These are phyloP conservation scores for Scytalidium sp. DNA, from an alignment of 2,329 filamentous ascomycete genomes.

Conservation along the genomic window DNA sequence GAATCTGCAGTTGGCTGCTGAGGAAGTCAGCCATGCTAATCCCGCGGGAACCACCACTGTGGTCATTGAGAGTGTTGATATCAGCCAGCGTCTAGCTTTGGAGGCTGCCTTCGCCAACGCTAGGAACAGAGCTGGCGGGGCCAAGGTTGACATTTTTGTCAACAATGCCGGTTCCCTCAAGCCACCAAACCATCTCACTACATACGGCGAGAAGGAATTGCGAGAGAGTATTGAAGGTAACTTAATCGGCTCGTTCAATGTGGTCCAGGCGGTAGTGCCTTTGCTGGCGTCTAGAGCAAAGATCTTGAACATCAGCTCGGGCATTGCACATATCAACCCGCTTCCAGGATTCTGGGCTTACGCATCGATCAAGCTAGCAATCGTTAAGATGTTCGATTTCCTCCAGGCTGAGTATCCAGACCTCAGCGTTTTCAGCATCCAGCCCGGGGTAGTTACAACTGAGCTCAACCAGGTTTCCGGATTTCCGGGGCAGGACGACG, in stretches of 20 bases:
- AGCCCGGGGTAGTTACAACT: constrained; percentile 39
- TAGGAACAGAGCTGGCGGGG: neutral
- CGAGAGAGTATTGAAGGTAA: neutral
- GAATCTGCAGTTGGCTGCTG: constrained; percentile 2
- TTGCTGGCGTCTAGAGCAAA: constrained; percentile 3
- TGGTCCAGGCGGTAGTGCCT: neutral
- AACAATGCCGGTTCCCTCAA: constrained; percentile 1
- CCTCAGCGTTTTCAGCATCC: constrained; percentile 34
- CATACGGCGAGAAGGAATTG: constrained; percentile 1
- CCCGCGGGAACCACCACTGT: neutral
- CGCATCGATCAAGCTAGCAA: constrained; percentile 31
- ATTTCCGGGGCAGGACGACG: constrained; percentile 2
- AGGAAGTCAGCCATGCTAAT: neutral
- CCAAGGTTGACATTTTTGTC: constrained; percentile 1
- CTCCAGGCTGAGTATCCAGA: constrained; percentile 33
- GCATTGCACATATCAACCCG: constrained; percentile 2
- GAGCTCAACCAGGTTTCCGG: constrained; percentile 25
- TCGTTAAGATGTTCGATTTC: constrained; percentile 32
- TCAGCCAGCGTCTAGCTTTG: constrained; percentile 2
- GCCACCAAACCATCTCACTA: neutral
- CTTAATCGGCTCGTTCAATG: neutral
- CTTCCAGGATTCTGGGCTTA: constrained; percentile 27
- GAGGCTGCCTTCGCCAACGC: constrained; percentile 2
- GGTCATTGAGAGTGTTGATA: constrained; percentile 4
- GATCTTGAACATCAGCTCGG: constrained; percentile 5